These are phyloP conservation scores for Poterioochromonas sp. DNA, from an alignment of 352 stramenopile species.

Conservation along the genomic window DNA sequence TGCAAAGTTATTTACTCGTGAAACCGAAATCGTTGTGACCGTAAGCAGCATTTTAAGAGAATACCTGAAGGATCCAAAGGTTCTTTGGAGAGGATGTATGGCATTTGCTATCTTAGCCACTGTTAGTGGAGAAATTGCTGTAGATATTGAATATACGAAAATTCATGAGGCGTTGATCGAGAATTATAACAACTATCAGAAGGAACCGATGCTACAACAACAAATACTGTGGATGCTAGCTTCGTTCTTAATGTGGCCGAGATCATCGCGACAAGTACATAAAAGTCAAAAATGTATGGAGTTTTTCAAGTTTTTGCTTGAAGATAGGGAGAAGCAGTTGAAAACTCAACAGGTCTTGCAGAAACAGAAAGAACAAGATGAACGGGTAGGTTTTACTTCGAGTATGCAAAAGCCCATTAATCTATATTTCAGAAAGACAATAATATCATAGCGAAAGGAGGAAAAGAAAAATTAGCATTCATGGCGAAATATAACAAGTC, in stretches of 20 bases:
- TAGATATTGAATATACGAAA: background rate
- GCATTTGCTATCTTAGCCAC: background rate
- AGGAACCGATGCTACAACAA: background rate
- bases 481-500: background rate
- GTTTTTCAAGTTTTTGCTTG: background rate
- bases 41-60: background rate
- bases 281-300: background rate
- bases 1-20: background rate
- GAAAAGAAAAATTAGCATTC: background rate
- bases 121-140: background rate
- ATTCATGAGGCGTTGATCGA: background rate
- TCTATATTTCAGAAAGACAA: background rate
- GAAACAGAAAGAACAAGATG: background rate
- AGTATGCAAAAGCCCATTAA: background rate
- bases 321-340: background rate
- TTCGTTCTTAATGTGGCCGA: background rate
- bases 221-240: background rate
- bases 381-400: background rate
- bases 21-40: background rate
- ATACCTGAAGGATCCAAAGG: background rate
- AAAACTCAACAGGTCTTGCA: background rate
- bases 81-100: constrained; percentile 1
- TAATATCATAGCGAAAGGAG: background rate
- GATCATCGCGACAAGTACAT: background rate
- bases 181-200: background rate